A percentile compares a stretch with the other conserved stretches of the same genome.
phyloP scores from a whole-genome alignment of 441 rosid genomes.

The Euphorbia neoarborescens region DNA sequence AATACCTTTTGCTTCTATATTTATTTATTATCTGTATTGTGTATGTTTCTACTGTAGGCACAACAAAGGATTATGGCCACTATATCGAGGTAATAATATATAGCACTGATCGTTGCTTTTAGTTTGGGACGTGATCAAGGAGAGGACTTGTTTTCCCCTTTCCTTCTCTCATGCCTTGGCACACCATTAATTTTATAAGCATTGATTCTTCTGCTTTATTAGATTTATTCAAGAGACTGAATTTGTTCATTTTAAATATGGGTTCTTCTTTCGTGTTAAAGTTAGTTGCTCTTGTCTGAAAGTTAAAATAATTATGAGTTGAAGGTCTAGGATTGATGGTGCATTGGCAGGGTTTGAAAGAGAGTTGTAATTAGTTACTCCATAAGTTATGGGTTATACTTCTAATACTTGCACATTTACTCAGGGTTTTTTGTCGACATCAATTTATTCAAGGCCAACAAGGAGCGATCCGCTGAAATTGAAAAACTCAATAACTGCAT shows the following conservation, averaged over 20 bases:
- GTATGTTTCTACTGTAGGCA: constrained; percentile 39
- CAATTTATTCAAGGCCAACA: constrained; percentile 71
- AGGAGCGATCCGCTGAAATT: constrained; percentile 50
- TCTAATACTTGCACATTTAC: constrained; percentile 16
- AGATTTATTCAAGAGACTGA: not conserved
- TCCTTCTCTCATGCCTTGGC: not conserved
- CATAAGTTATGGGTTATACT: not conserved
- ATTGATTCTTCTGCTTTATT: not conserved
- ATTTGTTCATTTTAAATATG: not conserved
- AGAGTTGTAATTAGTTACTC: not conserved
- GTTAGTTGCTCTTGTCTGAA: not conserved
- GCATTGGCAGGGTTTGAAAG: not conserved
- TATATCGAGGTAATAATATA: constrained; percentile 76
- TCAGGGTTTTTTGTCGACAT: constrained; percentile 90
- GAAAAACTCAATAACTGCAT: constrained; percentile 29
- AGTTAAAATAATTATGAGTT: not conserved
- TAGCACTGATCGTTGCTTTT: not conserved
- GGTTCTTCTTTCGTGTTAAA: not conserved
- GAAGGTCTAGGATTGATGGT: not conserved
- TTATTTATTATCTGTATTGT: not conserved
- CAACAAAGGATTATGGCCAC: constrained; percentile 82
- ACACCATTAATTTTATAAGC: not conserved
- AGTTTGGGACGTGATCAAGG: not conserved
- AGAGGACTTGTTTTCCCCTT: not conserved
- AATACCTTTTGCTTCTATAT: not conserved